Conservation (phyloP, 108 stramenopile species). For the Skeletonema potamos region DNA sequence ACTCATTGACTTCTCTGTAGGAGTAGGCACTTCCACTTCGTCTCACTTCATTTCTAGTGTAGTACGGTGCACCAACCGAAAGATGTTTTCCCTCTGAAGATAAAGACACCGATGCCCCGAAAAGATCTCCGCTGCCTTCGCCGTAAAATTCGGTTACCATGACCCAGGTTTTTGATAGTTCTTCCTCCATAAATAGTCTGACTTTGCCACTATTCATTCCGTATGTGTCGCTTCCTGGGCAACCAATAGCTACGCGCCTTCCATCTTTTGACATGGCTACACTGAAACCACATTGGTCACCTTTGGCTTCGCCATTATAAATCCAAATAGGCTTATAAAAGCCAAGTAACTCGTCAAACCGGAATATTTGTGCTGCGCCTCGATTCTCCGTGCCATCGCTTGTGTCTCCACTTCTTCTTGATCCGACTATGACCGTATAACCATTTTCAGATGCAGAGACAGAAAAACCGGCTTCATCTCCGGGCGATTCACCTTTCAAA, state of each 20-base stretch:
- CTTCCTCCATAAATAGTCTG: conserved; percentile 40
- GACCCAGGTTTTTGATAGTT: conserved; percentile 17
- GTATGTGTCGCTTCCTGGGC: conserved; percentile 42
- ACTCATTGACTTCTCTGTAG: conserved; percentile 26
- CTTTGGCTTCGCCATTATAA: conserved; percentile 38
- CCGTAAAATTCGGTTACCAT: conserved; percentile 35
- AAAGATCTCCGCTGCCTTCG: conserved; percentile 34
- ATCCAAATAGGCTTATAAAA: conserved; percentile 24
- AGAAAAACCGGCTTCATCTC: conserved; percentile 47
- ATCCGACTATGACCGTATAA: conserved; percentile 26
- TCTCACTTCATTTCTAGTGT: conserved; percentile 43
- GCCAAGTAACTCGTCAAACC: conserved; percentile 16
- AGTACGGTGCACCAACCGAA: conserved; percentile 71
- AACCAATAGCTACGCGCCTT: conserved; percentile 44
- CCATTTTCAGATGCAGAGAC: conserved; percentile 42
- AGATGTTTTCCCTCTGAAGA: conserved; percentile 54
- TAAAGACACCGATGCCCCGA: conserved; percentile 62
- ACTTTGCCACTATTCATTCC: conserved; percentile 49
- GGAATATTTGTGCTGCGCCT: conserved; percentile 36
- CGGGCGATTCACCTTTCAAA: conserved; percentile 28
- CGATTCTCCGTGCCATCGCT: conserved; percentile 34
- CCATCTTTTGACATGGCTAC: conserved; percentile 49
- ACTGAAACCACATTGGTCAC: conserved; percentile 49
- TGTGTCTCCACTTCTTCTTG: conserved; percentile 18
- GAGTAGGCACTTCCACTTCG: conserved; percentile 46